Evolutionary conservation across 371 early-diverging fungal genomes (phyloP).

Genomic region (Funneliformis caledonium): DNA sequence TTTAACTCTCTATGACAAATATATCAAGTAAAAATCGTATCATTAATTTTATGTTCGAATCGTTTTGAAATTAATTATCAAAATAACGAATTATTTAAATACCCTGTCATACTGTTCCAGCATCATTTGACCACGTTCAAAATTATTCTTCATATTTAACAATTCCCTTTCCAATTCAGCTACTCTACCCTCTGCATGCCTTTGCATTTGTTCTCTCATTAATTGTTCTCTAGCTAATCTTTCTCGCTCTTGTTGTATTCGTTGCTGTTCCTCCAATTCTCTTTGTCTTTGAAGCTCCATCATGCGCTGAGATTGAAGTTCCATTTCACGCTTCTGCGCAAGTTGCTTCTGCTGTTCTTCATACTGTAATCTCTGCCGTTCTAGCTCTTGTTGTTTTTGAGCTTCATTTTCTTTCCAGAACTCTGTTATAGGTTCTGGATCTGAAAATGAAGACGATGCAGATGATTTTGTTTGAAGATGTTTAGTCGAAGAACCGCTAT

Average conservation of each 20-base stretch:
- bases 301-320: conserved; percentile 62
- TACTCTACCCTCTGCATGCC: conserved; percentile 75
- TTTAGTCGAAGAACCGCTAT: conserved; percentile 48
- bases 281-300: conserved; percentile 61
- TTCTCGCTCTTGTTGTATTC: conserved; percentile 67
- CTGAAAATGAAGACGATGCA: conserved; percentile 50
- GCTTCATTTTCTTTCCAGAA: conserved; percentile 53
- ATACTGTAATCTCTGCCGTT: conserved; percentile 74
- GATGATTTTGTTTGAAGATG: conserved; percentile 42
- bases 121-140: conserved; percentile 83
- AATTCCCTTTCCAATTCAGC: conserved; percentile 82
- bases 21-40: background rate
- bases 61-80: background rate
- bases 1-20: conserved; percentile 56
- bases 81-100: conserved; percentile 19
- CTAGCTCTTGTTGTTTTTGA: conserved; percentile 57
- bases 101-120: conserved; percentile 84
- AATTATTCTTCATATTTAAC: conserved; percentile 73
- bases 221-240: conserved; percentile 69
- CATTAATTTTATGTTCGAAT: background rate
- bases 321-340: conserved; percentile 63
- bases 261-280: conserved; percentile 76
- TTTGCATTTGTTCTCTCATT: conserved; percentile 73
- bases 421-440: conserved; percentile 63
- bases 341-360: conserved; percentile 72